These are phyloP conservation scores for Allium sativum DNA, from an alignment of 106 monocot genomes.

Conservation along the genomic window DNA sequence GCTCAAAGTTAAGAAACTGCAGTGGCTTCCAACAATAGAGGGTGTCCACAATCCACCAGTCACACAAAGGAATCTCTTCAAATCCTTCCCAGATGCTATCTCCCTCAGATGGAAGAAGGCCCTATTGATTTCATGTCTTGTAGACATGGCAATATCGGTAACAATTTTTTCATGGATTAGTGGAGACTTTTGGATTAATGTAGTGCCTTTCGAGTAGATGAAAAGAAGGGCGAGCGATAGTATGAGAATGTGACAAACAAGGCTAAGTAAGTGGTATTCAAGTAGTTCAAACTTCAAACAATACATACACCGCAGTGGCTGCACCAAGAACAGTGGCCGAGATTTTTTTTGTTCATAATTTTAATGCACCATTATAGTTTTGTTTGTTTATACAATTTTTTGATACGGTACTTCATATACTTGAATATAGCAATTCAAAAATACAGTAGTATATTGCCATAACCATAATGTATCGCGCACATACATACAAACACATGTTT, in stretches of 20 bases:
- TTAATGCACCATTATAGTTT: constrained; percentile 51
- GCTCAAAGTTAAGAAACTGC: constrained; percentile 37
- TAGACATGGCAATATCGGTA: constrained; percentile 22
- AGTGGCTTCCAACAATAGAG: constrained; percentile 28
- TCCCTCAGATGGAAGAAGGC: constrained; percentile 17
- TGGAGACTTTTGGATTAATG: constrained; percentile 51
- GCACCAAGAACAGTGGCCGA: constrained; percentile 33
- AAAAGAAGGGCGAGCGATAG: constrained; percentile 34
- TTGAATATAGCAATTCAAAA: too few relatives aligned
- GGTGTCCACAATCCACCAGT: constrained; percentile 35
- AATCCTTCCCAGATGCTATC: constrained; percentile 34
- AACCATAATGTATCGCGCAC: too few relatives aligned
- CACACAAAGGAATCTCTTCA: constrained; percentile 43
- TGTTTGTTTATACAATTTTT: constrained; percentile 21
- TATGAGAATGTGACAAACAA: constrained; percentile 48
- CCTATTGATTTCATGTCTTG: constrained; percentile 30
- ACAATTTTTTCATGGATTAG: constrained; percentile 32
- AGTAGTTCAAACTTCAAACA: constrained; percentile 75
- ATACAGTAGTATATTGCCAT: too few relatives aligned
- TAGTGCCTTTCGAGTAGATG: constrained; percentile 49
- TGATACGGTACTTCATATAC: too few relatives aligned
- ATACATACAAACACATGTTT: too few relatives aligned
- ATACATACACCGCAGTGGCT: constrained; percentile 58
- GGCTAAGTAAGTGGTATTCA: constrained; percentile 52
- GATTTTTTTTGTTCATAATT: constrained; percentile 75